Evolutionary conservation across 2,329 filamentous ascomycete genomes (phyloP), one percentile per base, ranked within the genome.

Genomic region (Chaetomium sp.): DNA sequence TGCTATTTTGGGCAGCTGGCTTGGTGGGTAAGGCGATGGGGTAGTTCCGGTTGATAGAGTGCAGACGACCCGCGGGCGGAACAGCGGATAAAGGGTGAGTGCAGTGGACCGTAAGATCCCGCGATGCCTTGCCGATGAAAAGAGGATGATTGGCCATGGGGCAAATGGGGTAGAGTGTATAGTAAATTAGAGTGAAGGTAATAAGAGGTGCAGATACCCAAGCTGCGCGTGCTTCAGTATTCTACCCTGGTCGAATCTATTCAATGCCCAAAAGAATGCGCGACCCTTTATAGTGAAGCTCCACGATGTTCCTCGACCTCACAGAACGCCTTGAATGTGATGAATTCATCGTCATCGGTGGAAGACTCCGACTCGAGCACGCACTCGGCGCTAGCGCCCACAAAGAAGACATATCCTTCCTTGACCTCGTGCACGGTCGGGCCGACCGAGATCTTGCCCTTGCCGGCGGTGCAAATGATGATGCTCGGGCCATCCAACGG

Each of bases 271-370:
- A 12, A 21, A 23, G 21, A 9, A 21, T 12, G 9, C 35, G 29
- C 21, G 7, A 29, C 35, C 8, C 23, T 13, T 55, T 62, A 65
- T 69, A 61, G 72, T 25, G 78, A 80, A 13, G 74, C 76, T 49
- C 79, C 79, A 66, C 74, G 77, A 53, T 78, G 76, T 9, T 82
- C 78, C 45, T 87, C 85, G 66, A 96, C 82, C 80, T 97, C 93
- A 73, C 93, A 97, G 76, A 96, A 97, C 0, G 94, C 95, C 80
- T 93, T 95, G 82, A 96, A 99, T 0, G 90, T 93, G 29, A 90
- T 90, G 70, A 98, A 90, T 62, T 90, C 86, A 63, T 92, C 89
- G 29, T 87, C 87, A 0, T 82, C 79, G 29, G 19, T 53, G 0
- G 74, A 82, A 1, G 80, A 81, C 56, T 81, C 81, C 13, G 85